Base-by-base conservation (phyloP, 1,284 basidiomycete genomes). In the Malassezia vespertilionis region DNA sequence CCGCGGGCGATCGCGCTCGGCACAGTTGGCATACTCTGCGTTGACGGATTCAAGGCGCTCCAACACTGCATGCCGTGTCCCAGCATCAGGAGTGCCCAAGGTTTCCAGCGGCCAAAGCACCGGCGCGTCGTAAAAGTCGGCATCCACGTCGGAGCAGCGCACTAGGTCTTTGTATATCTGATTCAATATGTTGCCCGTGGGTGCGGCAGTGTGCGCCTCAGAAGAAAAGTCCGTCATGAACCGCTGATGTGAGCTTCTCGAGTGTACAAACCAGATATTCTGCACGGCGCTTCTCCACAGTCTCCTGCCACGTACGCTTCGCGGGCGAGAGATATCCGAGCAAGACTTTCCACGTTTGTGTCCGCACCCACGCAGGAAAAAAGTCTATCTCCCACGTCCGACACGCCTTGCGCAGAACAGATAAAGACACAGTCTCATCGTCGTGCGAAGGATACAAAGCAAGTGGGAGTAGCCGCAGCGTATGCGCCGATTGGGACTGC, bases 281-380 rank as follows among this genome's bases (percentile, higher is more conserved):
- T 15, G 40, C 51, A 18, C 67, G 53, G 20, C 62, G 36, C 17
- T 53, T 57, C 8, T 47, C 44, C 5, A 66, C 34, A 2, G 53
- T 57, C 5, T 44, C 35, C 1, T 44, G 40, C 67, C 67, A 70
- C 17, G 60, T 52, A 17, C 49, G 46, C 54, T 67, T 66, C 15
- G 67, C 64, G 20, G 54, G 52, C 1, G 63, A 58, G 10, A 70
- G 37, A 43, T 62, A 66, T 26, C 57, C 60, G 12, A 70, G 48
- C 2, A 70, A 45, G 3, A 69, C 55, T 28, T 63, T 63, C 64
- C 66, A 70, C 5, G 64, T 59, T 43, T 65, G 61, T 2, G 67
- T 47, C 23, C 67, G 45, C 14, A 65, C 54, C 67, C 67, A 70
- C 20, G 42, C 30, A 1, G 59, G 61, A 6, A 52, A 44, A 26